Percentiles rank a stretch among this genome's conserved stretches.
phyloP scores from a whole-genome alignment of 352 stramenopile species.

The Phytopythium delawarense region DNA sequence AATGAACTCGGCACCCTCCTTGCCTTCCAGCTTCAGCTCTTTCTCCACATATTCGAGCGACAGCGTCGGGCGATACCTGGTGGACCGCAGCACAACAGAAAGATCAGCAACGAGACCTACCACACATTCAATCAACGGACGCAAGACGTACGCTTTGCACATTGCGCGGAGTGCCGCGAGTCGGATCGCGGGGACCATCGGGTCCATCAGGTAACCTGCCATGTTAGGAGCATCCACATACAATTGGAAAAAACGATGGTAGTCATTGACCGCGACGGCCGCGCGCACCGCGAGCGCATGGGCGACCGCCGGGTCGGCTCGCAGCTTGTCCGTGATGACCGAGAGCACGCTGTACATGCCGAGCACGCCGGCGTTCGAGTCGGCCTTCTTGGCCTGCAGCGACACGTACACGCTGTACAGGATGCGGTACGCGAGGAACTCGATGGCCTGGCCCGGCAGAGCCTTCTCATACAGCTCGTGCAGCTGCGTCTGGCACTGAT shows the following conservation, averaged over 20 bases:
- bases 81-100: slow-evolving; percentile 4
- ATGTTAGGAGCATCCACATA: slow-evolving; percentile 87
- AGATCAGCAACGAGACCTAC: slow-evolving; percentile 10
- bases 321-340: slow-evolving; percentile 46
- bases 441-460: slow-evolving; percentile 65
- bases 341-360: slow-evolving; percentile 82
- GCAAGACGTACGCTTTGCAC: slow-evolving; percentile 78
- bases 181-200: slow-evolving; percentile 78
- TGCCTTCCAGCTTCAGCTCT: slow-evolving; percentile 71
- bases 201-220: slow-evolving; percentile 88
- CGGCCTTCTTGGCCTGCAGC: slow-evolving; percentile 82
- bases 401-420: slow-evolving; percentile 89
- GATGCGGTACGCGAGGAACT: slow-evolving; percentile 88
- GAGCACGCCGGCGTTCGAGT: slow-evolving; percentile 80
- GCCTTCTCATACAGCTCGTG: slow-evolving; percentile 84
- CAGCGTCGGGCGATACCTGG: slow-evolving; percentile 72
- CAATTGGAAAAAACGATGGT: slow-evolving; percentile 87
- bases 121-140: not conserved
- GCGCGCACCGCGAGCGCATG: slow-evolving; percentile 80
- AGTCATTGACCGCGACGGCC: slow-evolving; percentile 82
- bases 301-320: slow-evolving; percentile 42
- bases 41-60: slow-evolving; percentile 66
- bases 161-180: slow-evolving; percentile 79
- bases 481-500: slow-evolving; percentile 91
- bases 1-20: slow-evolving; percentile 71